Conservation (phyloP, 768 basidiomycete genomes). For the Trametes coccinea region DNA sequence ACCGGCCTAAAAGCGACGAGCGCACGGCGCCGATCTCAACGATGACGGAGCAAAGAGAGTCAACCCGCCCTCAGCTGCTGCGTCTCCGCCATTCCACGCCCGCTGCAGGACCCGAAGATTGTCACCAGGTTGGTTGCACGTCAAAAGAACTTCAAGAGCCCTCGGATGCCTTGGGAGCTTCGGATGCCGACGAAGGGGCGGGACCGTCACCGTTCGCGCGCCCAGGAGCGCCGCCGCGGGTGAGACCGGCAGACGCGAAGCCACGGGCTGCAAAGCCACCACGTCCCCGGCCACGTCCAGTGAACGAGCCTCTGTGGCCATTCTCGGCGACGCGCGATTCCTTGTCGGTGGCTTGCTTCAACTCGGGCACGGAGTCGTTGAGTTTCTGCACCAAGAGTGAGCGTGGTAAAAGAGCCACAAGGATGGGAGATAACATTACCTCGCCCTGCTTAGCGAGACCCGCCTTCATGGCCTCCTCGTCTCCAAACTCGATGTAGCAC, state of each 20-base stretch:
- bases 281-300: conserved; percentile 48
- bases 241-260: conserved; percentile 71
- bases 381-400: conserved; percentile 52
- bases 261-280: conserved; percentile 66
- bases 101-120: background rate
- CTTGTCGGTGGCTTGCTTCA: conserved; percentile 69
- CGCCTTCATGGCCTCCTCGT: conserved; percentile 81
- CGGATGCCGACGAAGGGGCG: conserved; percentile 8
- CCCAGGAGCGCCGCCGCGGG: conserved; percentile 30
- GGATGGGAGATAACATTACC: conserved; percentile 42
- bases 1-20: background rate
- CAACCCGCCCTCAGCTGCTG: background rate
- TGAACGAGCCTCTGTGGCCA: conserved; percentile 19
- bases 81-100: background rate
- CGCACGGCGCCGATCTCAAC: background rate
- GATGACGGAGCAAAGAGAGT: background rate
- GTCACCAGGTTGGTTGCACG: background rate
- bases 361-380: conserved; percentile 62
- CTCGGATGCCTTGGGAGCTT: conserved; percentile 20
- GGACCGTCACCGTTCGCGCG: conserved; percentile 32
- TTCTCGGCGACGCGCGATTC: conserved; percentile 34
- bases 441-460: conserved; percentile 75
- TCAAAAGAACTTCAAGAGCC: background rate
- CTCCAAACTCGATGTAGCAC: conserved; percentile 88
- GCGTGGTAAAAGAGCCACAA: background rate